Evolutionary conservation across 2,329 filamentous ascomycete genomes (phyloP).

Genomic region (Aspergillus sp.): DNA sequence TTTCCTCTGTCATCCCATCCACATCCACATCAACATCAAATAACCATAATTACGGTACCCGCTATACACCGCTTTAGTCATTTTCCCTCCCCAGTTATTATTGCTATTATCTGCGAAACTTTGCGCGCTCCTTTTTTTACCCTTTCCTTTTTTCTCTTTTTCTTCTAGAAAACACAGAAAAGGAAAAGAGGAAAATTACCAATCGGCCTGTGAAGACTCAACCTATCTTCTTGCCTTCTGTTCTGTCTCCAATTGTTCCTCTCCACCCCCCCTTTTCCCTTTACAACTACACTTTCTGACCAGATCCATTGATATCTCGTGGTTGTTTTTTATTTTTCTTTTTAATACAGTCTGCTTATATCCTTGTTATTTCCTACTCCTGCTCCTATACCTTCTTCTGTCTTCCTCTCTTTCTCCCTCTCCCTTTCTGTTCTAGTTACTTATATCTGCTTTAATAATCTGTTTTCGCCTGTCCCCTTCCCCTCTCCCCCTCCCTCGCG

Average conservation of each 20-base stretch:
- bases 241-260: no score
- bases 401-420: neutral
- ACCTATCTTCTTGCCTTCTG: no score
- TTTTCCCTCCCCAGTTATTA: conserved; percentile 5
- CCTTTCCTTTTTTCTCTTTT: neutral
- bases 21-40: neutral
- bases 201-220: no score
- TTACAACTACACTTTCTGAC: no score
- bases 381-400: neutral
- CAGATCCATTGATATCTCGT: no score
- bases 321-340: neutral
- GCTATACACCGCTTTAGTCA: conserved; percentile 18
- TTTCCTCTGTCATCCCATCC: neutral
- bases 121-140: neutral
- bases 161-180: neutral
- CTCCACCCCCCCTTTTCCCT: neutral
- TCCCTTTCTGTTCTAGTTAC: neutral
- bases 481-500: conserved; percentile 2
- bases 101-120: neutral
- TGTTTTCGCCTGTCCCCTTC: conserved; percentile 2
- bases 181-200: no score
- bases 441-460: neutral
- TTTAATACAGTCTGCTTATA: neutral
- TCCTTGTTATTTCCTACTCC: neutral
- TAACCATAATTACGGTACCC: neutral